Percentiles rank a stretch among this genome's conserved stretches.
Conservation (phyloP, 2,329 filamentous ascomycete genomes). For the Phaeomoniella chlamydospora region DNA sequence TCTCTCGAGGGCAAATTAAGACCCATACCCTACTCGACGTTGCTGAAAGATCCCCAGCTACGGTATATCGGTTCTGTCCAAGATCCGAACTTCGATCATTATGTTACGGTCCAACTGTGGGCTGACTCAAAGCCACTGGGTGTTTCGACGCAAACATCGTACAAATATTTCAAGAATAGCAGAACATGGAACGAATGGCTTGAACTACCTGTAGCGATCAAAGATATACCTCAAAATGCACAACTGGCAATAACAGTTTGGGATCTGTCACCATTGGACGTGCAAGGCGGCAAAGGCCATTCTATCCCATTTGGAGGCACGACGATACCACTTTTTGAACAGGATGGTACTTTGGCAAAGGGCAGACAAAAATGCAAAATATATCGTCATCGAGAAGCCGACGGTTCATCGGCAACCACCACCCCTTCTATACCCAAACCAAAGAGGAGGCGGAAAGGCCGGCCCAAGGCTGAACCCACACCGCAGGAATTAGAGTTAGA, state of each 20-base stretch:
- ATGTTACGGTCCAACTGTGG: conserved; percentile 86
- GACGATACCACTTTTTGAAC: conserved; percentile 81
- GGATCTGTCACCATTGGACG: conserved; percentile 76
- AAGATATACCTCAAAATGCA: conserved; percentile 64
- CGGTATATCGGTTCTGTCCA: conserved; percentile 78
- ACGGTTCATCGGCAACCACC: conserved; percentile 65
- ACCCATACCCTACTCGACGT: conserved; percentile 59
- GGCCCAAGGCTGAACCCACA: conserved; percentile 31
- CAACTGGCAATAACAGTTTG: conserved; percentile 87
- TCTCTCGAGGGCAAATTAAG: conserved; percentile 67
- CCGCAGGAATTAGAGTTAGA: conserved; percentile 76
- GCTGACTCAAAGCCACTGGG: conserved; percentile 90
- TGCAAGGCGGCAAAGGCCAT: conserved; percentile 55
- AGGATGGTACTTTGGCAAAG: conserved; percentile 79
- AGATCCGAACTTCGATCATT: conserved; percentile 74
- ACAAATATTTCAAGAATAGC: conserved; percentile 69
- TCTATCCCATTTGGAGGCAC: conserved; percentile 88
- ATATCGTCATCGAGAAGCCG: conserved; percentile 67
- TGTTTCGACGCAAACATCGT: conserved; percentile 80
- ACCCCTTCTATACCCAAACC: conserved; percentile 58
- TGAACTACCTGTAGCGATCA: conserved; percentile 69
- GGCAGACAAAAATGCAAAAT: conserved; percentile 84
- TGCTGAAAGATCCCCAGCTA: conserved; percentile 65
- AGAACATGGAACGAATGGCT: conserved; percentile 92
- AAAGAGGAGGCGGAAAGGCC: conserved; percentile 35